phyloP scores from a whole-genome alignment of 2,329 filamentous ascomycete genomes.

The Raffaelea ambrosiae region DNA sequence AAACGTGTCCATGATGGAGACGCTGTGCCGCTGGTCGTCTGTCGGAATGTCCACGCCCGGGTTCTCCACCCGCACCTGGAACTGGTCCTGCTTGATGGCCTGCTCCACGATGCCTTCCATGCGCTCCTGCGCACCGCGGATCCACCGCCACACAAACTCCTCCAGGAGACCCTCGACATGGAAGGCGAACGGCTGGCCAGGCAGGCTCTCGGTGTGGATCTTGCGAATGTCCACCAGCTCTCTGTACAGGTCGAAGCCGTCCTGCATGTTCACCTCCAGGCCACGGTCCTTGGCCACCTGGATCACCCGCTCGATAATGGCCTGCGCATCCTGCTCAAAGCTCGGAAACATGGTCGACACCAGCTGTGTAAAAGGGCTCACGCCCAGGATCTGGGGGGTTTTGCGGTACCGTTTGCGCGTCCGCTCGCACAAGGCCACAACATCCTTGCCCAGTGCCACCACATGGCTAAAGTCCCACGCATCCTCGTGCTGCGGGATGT shows the following conservation, averaged over 20 bases:
- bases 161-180: constrained; percentile 78
- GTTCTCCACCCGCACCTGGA: constrained; percentile 62
- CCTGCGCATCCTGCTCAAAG: constrained; percentile 82
- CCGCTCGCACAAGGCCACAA: constrained; percentile 76
- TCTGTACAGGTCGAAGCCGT: constrained; percentile 89
- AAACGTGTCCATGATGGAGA: constrained; percentile 90
- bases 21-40: constrained; percentile 83
- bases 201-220: constrained; percentile 70
- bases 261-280: constrained; percentile 74
- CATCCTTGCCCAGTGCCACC: constrained; percentile 76
- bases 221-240: constrained; percentile 77
- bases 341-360: constrained; percentile 79
- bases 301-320: constrained; percentile 75
- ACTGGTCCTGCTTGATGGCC: constrained; percentile 83
- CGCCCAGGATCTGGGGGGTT: constrained; percentile 78
- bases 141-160: constrained; percentile 95
- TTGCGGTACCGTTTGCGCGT: constrained; percentile 90
- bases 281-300: constrained; percentile 59
- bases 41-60: constrained; percentile 49
- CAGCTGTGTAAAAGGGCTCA: constrained; percentile 57
- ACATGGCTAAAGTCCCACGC: constrained; percentile 89
- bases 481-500: constrained; percentile 71
- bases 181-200: constrained; percentile 70
- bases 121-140: constrained; percentile 68
- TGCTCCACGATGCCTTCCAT: constrained; percentile 80